These are phyloP conservation scores for Rhizopus arrhizus DNA, from an alignment of 371 early-diverging fungal species.

Conservation along the genomic window DNA sequence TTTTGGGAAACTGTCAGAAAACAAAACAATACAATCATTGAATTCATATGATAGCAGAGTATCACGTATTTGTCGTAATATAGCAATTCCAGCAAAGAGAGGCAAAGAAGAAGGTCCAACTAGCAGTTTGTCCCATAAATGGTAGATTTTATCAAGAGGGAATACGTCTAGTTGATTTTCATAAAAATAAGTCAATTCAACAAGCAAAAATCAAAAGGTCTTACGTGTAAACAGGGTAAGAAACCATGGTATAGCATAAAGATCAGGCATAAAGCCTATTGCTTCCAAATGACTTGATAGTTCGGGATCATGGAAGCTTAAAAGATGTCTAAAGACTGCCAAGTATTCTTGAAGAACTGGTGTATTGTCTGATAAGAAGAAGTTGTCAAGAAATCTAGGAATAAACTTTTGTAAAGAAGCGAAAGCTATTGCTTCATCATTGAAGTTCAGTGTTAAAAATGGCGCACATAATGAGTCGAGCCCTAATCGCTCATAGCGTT, in stretches of 20 bases:
- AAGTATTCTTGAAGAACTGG: conserved; percentile 68
- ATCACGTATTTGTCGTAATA: conserved; percentile 67
- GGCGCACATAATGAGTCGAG: conserved; percentile 82
- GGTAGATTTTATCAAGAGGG: conserved; percentile 76
- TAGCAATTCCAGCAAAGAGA: conserved; percentile 72
- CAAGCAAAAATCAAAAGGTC: conserved; percentile 16
- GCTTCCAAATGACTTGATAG: conserved; percentile 66
- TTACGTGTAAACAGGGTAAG: conserved; percentile 82
- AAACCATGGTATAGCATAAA: conserved; percentile 86
- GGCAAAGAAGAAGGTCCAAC: conserved; percentile 69
- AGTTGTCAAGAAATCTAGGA: conserved; percentile 63
- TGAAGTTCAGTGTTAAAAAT: conserved; percentile 73
- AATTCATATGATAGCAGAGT: conserved; percentile 62
- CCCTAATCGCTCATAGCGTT: conserved; percentile 34
- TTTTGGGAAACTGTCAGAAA: conserved; percentile 70
- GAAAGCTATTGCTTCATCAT: conserved; percentile 75
- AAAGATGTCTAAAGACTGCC: conserved; percentile 63
- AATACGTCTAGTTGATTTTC: conserved; percentile 63
- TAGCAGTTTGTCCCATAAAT: conserved; percentile 77
- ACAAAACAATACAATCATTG: conserved; percentile 65
- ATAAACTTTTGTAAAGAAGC: conserved; percentile 69
- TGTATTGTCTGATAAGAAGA: conserved; percentile 75
- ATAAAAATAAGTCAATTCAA: background rate
- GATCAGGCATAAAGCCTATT: conserved; percentile 71
- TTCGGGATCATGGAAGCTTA: conserved; percentile 77